Conservation (phyloP, 179 eudicot species). For the Spergularia azorica region DNA sequence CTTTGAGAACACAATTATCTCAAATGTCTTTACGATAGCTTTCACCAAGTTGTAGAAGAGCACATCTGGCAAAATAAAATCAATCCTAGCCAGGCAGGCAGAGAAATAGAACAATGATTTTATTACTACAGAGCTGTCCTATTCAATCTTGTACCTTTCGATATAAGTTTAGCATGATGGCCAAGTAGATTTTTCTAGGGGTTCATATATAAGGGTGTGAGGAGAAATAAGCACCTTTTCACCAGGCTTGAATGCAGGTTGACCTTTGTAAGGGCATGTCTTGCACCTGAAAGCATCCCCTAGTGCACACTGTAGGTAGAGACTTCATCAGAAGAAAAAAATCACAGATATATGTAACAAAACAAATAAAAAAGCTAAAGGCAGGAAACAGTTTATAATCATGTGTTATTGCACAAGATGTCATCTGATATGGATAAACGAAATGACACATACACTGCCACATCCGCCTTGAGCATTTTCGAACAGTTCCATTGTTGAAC, state of each 20-base stretch:
- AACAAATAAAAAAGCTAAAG: neutral
- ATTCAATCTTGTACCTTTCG: neutral
- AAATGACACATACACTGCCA: constrained; percentile 66
- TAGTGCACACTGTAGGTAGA: constrained; percentile 71
- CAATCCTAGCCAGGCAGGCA: neutral
- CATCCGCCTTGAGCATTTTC: constrained; percentile 85
- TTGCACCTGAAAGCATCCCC: constrained; percentile 98
- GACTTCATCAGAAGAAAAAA: neutral
- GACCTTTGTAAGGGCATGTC: constrained; percentile 95
- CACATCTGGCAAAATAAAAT: neutral
- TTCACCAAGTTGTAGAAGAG: neutral
- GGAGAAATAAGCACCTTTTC: constrained; percentile 61
- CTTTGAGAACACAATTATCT: neutral
- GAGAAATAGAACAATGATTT: too few relatives aligned
- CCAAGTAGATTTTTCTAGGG: neutral
- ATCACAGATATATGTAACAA: neutral
- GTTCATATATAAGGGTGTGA: neutral
- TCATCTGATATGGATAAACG: neutral
- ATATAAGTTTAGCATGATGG: neutral
- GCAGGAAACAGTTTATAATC: neutral
- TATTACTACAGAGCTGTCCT: neutral
- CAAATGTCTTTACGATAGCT: neutral
- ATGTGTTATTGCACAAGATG: neutral
- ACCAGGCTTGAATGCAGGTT: constrained; percentile 84
- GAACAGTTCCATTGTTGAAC: constrained; percentile 70